A percentile compares a stretch with the other conserved stretches of the same genome.
Evolutionary conservation across 148 eudicot species (phyloP).

Genomic region (Euryodendron excelsum): DNA sequence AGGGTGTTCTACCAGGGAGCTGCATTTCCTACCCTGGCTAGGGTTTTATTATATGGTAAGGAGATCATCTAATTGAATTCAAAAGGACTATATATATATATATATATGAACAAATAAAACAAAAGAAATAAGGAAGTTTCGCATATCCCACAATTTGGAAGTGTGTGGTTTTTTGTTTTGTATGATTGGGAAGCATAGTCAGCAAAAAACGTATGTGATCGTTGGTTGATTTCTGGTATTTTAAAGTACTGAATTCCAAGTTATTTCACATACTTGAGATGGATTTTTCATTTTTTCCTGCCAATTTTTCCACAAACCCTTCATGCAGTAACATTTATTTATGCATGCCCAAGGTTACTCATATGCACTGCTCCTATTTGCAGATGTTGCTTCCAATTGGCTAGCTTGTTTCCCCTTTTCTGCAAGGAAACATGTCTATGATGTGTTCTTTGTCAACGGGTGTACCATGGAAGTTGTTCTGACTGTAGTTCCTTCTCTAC

Average conservation of each 20-base stretch:
- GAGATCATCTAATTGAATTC: background rate
- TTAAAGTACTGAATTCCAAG: background rate
- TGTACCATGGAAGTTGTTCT: slow-evolving; percentile 62
- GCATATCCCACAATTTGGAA: background rate
- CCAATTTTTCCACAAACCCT: background rate
- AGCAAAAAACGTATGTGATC: background rate
- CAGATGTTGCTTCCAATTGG: slow-evolving; percentile 93
- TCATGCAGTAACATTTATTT: background rate
- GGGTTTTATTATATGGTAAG: slow-evolving; percentile 67
- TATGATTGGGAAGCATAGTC: background rate
- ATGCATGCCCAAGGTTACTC: slow-evolving; percentile 9
- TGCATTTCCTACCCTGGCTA: slow-evolving; percentile 68
- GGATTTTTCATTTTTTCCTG: background rate
- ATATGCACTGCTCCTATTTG: slow-evolving; percentile 20
- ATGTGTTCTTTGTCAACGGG: slow-evolving; percentile 69
- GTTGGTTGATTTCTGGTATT: background rate
- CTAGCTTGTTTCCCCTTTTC: slow-evolving; percentile 71
- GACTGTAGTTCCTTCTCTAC: slow-evolving; percentile 68
- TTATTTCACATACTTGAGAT: slow-evolving; percentile 1
- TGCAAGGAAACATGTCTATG: slow-evolving; percentile 79
- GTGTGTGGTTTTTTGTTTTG: background rate
- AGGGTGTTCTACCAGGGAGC: slow-evolving; percentile 67
- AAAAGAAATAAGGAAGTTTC: background rate
- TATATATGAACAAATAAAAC: background rate
- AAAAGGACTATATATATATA: background rate